Percentiles rank a stretch among this genome's conserved stretches.
These are phyloP conservation scores for Naganishia randhawae DNA, from an alignment of 768 basidiomycete species.

Conservation along the genomic window DNA sequence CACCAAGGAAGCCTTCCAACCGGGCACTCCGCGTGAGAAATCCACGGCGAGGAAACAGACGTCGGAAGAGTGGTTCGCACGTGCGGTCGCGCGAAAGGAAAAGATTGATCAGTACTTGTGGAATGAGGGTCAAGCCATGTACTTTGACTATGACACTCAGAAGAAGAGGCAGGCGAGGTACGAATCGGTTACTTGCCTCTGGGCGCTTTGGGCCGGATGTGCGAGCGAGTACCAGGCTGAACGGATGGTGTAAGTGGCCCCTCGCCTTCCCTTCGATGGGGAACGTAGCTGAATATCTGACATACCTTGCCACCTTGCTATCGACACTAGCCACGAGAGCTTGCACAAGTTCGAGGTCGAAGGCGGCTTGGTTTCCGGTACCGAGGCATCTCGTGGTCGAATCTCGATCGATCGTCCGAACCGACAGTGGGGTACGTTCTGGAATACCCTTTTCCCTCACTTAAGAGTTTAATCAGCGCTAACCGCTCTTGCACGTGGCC, in stretches of 20 bases:
- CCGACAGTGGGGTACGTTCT: conserved; percentile 76
- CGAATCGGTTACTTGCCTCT: conserved; percentile 93
- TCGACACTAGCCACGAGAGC: conserved; percentile 64
- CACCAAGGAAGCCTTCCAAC: conserved; percentile 55
- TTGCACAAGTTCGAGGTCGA: conserved; percentile 93
- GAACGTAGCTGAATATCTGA: background rate
- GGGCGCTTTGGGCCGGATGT: conserved; percentile 96
- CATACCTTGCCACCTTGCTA: too few species aligned
- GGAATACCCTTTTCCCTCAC: background rate
- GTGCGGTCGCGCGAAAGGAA: conserved; percentile 75
- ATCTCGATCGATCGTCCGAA: conserved; percentile 94
- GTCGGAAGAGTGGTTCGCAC: conserved; percentile 87
- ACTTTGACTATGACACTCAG: conserved; percentile 94
- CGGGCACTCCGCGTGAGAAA: conserved; percentile 31
- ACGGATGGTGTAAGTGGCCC: conserved; percentile 74
- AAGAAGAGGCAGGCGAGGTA: conserved; percentile 87
- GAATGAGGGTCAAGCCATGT: conserved; percentile 91
- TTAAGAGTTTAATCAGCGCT: background rate
- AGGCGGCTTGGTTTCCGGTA: conserved; percentile 91
- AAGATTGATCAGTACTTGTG: conserved; percentile 91
- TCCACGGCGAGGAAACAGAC: conserved; percentile 56
- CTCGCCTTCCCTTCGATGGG: background rate
- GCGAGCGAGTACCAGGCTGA: conserved; percentile 93
- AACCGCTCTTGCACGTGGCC: background rate
- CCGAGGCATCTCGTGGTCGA: conserved; percentile 90